Conservation (phyloP, 2,329 filamentous ascomycete species). For the Fusarium sp. region DNA sequence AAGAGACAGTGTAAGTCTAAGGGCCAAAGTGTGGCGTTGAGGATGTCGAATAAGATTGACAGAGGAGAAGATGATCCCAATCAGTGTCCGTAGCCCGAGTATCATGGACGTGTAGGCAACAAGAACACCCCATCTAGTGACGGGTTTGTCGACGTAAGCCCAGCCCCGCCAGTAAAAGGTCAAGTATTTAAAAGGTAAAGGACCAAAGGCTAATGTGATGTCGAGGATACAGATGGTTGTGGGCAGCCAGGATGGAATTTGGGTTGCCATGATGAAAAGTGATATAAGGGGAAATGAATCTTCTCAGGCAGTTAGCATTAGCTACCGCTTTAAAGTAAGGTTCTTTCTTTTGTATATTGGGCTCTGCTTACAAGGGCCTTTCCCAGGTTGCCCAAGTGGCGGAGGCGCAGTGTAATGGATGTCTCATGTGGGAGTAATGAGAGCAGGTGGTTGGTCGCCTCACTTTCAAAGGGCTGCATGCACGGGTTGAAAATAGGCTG, state of each 20-base stretch:
- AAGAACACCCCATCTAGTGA: not conserved
- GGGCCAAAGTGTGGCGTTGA: not conserved
- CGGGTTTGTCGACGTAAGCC: not conserved
- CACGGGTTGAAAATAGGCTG: too few relatives aligned
- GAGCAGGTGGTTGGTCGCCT: not conserved
- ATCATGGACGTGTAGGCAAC: not conserved
- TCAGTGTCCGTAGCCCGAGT: not conserved
- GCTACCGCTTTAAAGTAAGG: not conserved
- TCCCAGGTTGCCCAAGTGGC: not conserved
- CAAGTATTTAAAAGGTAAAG: not conserved
- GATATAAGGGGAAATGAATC: not conserved
- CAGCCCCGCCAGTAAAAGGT: not conserved
- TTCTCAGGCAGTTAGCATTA: not conserved
- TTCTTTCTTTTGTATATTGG: not conserved
- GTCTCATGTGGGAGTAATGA: not conserved
- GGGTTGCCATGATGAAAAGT: not conserved
- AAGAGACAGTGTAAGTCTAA: not conserved
- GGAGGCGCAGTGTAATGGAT: not conserved
- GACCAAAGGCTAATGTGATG: not conserved
- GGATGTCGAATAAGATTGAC: not conserved
- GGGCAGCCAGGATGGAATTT: not conserved
- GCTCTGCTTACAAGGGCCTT: not conserved
- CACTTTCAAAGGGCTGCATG: too few relatives aligned
- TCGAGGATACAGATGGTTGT: not conserved
- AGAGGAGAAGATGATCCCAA: not conserved